phyloP scores from a whole-genome alignment of 306 rosid species.

The Dryas drummondii region DNA sequence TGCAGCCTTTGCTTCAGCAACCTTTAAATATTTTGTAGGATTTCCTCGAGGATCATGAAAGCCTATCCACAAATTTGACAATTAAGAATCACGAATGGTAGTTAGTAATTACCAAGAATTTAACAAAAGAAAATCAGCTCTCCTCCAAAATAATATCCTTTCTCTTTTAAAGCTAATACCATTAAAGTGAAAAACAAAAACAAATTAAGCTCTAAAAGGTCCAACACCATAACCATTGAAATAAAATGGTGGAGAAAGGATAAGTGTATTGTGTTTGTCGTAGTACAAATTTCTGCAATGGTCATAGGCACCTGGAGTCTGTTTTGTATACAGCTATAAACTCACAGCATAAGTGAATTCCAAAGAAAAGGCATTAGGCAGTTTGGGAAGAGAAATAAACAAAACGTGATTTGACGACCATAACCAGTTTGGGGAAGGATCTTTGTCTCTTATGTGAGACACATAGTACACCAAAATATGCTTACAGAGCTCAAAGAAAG shows the following conservation, averaged over 20 bases:
- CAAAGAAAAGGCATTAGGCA: no score
- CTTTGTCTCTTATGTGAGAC: neutral
- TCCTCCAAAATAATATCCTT: neutral
- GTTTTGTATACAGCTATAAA: neutral
- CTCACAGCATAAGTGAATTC: neutral
- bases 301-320: neutral
- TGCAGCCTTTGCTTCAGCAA: constrained; percentile 71
- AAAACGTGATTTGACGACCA: no score
- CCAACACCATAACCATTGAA: neutral
- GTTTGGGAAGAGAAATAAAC: no score
- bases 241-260: neutral
- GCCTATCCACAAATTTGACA: constrained; percentile 71
- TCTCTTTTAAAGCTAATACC: neutral
- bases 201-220: neutral
- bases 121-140: neutral
- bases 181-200: no score
- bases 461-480: no score
- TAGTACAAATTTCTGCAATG: no score
- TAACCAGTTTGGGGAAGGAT: no score
- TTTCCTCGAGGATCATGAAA: constrained; percentile 46
- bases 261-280: no score
- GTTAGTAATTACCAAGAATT: constrained; percentile 9
- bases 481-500: no score
- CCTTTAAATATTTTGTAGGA: constrained; percentile 62
- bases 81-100: constrained; percentile 10